These are phyloP conservation scores for Chlamydomonas schloesseri DNA, from an alignment of 139 green algal species.

Conservation along the genomic window DNA sequence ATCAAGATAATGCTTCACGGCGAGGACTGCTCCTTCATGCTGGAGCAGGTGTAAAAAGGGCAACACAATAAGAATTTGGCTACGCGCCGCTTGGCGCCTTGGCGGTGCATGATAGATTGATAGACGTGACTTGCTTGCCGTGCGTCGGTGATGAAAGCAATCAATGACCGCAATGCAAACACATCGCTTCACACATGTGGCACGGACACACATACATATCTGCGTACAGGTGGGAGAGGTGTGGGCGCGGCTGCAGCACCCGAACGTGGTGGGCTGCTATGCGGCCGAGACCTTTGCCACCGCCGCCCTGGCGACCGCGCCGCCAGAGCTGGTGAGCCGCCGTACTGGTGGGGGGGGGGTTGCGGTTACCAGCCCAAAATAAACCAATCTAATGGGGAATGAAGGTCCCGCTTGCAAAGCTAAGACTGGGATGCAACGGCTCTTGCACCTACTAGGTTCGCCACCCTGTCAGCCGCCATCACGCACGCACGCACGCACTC, in stretches of 20 bases:
- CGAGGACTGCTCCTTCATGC: slow-evolving; percentile 28
- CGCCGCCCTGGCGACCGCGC: background rate
- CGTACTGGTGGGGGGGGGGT: background rate
- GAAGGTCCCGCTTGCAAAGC: background rate
- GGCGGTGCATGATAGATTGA: background rate
- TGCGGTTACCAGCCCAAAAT: too few relatives aligned
- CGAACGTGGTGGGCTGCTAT: slow-evolving; percentile 22
- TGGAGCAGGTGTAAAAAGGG: slow-evolving; percentile 11
- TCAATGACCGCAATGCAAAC: too few relatives aligned
- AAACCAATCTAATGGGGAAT: too few relatives aligned
- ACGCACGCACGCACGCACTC: too few relatives aligned
- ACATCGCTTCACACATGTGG: too few relatives aligned
- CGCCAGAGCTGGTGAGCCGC: slow-evolving; percentile 3
- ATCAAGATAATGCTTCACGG: slow-evolving; percentile 24
- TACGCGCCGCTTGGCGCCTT: too few relatives aligned
- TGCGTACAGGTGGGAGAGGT: slow-evolving; percentile 42
- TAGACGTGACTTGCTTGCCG: too few relatives aligned
- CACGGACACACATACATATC: too few relatives aligned
- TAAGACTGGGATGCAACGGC: too few relatives aligned
- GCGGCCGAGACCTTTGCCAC: slow-evolving; percentile 11
- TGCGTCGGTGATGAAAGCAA: too few relatives aligned
- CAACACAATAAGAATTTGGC: background rate
- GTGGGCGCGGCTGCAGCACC: slow-evolving; percentile 29
- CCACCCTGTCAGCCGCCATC: too few relatives aligned
- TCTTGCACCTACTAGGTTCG: too few relatives aligned